Base-by-base conservation (phyloP, 2,329 filamentous ascomycete genomes). In the Cylindrodendrum hubeiense region DNA sequence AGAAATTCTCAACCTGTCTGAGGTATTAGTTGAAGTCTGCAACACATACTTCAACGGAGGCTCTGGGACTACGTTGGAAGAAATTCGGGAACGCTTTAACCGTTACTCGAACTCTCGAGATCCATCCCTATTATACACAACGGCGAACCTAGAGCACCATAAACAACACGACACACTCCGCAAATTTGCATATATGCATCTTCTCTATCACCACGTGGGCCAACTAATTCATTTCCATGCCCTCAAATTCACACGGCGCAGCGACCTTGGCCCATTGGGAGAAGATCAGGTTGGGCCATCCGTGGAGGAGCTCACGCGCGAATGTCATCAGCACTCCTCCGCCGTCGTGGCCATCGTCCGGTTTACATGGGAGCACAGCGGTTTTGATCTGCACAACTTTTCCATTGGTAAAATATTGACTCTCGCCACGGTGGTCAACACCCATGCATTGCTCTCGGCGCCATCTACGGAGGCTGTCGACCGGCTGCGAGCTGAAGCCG, bases 301-400 rank as follows among this genome's bases (percentile, higher is more conserved):
- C 5, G 13, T 47, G 21, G 21, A 28, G 21, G 5, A 13, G 4
- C 44, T 47, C 19, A 17, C 21, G 12, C 10, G 24, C 2, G 44
- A 47, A 28, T 47, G 44, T 17, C 24, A 47, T n/a, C 21, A 28
- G 24, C 44, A 47, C 24, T 13, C 44, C 44, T 47, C 21, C 19
- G 21, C 44, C 19, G 24, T 47, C 17, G 44, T n/a, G 4, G 17
- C 12, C 21, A 26, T 47, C 6, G 24, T 28, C 10, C 15, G 17
- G 15, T 39, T n/a, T n/a, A 39, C 28, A 15, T 60, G 49, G 46
- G 46, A 44, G 1, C 19, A 46, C 13, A 47, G 33, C 2, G 19
- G 47, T 7, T 53, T 60, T 43, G 57, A 60, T 10, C 57, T 60
- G 5, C 57, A 60, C 17, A 60, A 60, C 19, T 44, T 60, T n/a